A percentile compares a stretch with the other conserved stretches of the same genome.
Evolutionary conservation across 495 filamentous ascomycete genomes (phyloP).

Genomic region (Xylaria venustula): DNA sequence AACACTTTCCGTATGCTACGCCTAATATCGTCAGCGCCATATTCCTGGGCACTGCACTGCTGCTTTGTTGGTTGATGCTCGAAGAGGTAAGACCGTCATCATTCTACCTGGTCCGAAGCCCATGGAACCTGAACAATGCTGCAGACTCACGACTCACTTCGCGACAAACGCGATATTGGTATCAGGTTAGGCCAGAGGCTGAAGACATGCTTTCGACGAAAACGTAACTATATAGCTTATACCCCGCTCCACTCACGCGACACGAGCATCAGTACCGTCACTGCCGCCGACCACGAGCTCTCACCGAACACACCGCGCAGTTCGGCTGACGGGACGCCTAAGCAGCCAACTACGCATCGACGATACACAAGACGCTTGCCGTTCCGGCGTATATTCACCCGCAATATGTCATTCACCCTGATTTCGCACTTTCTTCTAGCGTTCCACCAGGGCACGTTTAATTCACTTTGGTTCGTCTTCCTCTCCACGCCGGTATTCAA

Average conservation of each 20-base stretch:
- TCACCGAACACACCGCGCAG: constrained; percentile 24
- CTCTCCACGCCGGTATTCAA: constrained; percentile 76
- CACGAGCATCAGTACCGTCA: constrained; percentile 22
- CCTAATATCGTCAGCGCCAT: constrained; percentile 72
- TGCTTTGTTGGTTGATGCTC: constrained; percentile 60
- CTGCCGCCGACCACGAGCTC: constrained; percentile 24
- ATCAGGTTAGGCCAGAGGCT: constrained; percentile 35
- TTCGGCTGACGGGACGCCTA: constrained; percentile 10
- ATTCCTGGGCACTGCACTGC: constrained; percentile 58
- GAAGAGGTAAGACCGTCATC: constrained; percentile 60
- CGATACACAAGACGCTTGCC: constrained; percentile 51
- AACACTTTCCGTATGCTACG: constrained; percentile 67
- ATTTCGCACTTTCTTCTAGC: constrained; percentile 67
- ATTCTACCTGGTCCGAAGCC: too few species aligned
- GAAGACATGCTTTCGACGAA: constrained; percentile 17
- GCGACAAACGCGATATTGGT: constrained; percentile 50
- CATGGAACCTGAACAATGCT: too few species aligned
- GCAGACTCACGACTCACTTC: constrained; percentile 52
- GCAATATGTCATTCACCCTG: constrained; percentile 66
- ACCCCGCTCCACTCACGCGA: constrained; percentile 20
- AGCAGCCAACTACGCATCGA: constrained; percentile 5
- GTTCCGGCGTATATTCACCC: constrained; percentile 76
- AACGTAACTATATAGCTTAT: constrained; percentile 21
- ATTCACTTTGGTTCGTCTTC: constrained; percentile 81
- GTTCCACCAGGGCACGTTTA: constrained; percentile 79